phyloP scores from a whole-genome alignment of 768 basidiomycete species.

The Mycena capillaripes region DNA sequence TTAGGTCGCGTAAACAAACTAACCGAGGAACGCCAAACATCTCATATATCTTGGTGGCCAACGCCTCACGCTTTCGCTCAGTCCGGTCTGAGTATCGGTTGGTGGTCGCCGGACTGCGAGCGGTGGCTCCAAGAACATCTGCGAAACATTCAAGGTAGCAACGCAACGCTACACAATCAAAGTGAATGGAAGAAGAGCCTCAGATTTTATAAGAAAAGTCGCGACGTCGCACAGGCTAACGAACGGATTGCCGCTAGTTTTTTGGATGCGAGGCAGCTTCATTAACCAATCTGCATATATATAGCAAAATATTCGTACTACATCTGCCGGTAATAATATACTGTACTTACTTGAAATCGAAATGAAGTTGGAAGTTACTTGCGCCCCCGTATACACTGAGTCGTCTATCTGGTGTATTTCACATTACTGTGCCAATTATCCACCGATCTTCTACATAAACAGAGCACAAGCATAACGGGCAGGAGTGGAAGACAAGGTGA shows the following conservation, averaged over 20 bases:
- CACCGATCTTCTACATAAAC: no score
- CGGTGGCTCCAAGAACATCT: slow-evolving; percentile 4
- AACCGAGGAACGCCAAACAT: not conserved
- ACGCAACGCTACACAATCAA: not conserved
- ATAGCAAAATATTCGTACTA: no score
- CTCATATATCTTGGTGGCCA: slow-evolving; percentile 21
- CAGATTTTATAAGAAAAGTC: not conserved
- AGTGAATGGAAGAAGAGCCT: slow-evolving; percentile 5
- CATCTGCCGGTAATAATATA: no score
- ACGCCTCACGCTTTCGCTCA: not conserved
- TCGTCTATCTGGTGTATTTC: no score
- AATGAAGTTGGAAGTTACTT: no score
- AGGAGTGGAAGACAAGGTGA: no score
- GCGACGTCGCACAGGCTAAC: not conserved
- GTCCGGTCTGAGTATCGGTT: slow-evolving; percentile 18
- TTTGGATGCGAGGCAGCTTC: not conserved
- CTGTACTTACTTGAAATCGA: no score
- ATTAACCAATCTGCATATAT: no score
- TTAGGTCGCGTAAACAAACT: not conserved
- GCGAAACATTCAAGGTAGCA: not conserved
- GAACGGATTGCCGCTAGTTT: slow-evolving; percentile 4
- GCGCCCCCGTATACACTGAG: no score
- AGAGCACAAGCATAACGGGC: no score
- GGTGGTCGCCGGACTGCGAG: slow-evolving; percentile 26
- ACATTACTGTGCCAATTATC: no score